Percentiles rank a stretch among this genome's conserved stretches.
Evolutionary conservation across 805 yeast genomes (phyloP).

Genomic region (Yarrowia sp.): DNA sequence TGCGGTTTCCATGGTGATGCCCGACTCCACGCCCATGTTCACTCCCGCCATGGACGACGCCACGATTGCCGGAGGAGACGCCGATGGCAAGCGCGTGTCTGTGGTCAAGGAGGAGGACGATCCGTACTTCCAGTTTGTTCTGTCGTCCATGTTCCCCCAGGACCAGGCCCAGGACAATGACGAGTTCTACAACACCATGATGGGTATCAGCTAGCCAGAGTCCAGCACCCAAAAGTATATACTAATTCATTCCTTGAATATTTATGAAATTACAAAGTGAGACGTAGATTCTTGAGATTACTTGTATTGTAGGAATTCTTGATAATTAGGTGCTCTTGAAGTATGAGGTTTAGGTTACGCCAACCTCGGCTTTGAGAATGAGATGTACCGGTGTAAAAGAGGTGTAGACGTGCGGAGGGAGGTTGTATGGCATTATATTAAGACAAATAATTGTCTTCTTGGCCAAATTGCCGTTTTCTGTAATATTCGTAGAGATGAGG

Average conservation of each 20-base stretch:
- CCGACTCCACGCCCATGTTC: slow-evolving; percentile 16
- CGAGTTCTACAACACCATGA: slow-evolving; percentile 37
- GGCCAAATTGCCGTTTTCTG: too few relatives aligned
- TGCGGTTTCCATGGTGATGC: slow-evolving; percentile 22
- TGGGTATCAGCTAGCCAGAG: slow-evolving; percentile 34
- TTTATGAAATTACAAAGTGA: not conserved
- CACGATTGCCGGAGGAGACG: not conserved
- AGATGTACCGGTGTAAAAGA: too few relatives aligned
- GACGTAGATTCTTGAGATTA: too few relatives aligned
- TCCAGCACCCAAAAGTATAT: slow-evolving; percentile 28
- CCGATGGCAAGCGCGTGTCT: slow-evolving; percentile 13
- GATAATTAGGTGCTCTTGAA: too few relatives aligned
- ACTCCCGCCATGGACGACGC: slow-evolving; percentile 13
- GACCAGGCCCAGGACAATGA: slow-evolving; percentile 29
- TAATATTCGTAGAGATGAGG: too few relatives aligned
- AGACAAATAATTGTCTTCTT: too few relatives aligned
- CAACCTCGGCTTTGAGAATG: too few relatives aligned
- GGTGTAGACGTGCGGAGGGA: too few relatives aligned
- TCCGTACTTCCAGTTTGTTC: slow-evolving; percentile 30
- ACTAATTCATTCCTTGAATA: slow-evolving; percentile 33
- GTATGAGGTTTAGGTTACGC: too few relatives aligned
- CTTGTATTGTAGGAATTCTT: too few relatives aligned
- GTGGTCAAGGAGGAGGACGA: slow-evolving; percentile 35
- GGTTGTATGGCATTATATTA: too few relatives aligned
- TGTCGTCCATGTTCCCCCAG: slow-evolving; percentile 30